phyloP scores from a whole-genome alignment of 495 filamentous ascomycete genomes.

The Penicillium verhagenii region DNA sequence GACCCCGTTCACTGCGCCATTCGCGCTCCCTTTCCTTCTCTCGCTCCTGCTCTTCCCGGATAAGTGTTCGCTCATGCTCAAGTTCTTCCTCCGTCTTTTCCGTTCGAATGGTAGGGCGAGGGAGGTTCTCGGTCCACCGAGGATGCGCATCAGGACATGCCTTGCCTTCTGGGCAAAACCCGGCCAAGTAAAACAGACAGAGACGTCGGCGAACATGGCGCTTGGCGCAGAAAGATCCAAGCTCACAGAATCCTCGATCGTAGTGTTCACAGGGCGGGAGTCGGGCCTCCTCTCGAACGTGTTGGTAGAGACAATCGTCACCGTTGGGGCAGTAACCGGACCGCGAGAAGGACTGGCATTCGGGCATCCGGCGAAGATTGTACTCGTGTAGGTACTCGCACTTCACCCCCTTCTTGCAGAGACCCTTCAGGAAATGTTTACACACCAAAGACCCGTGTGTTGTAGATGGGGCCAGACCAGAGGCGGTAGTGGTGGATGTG shows the following conservation, averaged over 20 bases:
- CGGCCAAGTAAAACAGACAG: conserved; percentile 85
- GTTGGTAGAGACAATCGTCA: conserved; percentile 94
- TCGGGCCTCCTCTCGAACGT: conserved; percentile 78
- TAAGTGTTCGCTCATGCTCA: conserved; percentile 56
- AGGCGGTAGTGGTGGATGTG: conserved; percentile 54
- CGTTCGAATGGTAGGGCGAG: conserved; percentile 64
- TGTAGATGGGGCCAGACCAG: conserved; percentile 46
- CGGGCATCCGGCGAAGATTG: conserved; percentile 95
- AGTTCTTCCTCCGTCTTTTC: conserved; percentile 62
- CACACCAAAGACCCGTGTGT: conserved; percentile 74
- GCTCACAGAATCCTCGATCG: conserved; percentile 89
- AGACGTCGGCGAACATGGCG: conserved; percentile 74
- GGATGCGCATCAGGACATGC: conserved; percentile 80
- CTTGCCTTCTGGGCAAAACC: conserved; percentile 89
- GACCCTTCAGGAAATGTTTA: conserved; percentile 96
- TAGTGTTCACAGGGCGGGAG: conserved; percentile 91
- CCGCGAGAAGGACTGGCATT: conserved; percentile 88
- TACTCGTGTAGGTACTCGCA: conserved; percentile 99
- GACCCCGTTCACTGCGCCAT: conserved; percentile 48
- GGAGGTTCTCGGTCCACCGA: conserved; percentile 68
- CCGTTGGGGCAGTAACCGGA: conserved; percentile 93
- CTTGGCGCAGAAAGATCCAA: conserved; percentile 83
- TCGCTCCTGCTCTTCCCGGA: conserved; percentile 51
- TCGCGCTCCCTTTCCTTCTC: conserved; percentile 52
- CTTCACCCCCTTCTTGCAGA: conserved; percentile 93